These are phyloP conservation scores for Chalciporus sp. DNA, from an alignment of 1,284 basidiomycete genomes.

Conservation along the genomic window DNA sequence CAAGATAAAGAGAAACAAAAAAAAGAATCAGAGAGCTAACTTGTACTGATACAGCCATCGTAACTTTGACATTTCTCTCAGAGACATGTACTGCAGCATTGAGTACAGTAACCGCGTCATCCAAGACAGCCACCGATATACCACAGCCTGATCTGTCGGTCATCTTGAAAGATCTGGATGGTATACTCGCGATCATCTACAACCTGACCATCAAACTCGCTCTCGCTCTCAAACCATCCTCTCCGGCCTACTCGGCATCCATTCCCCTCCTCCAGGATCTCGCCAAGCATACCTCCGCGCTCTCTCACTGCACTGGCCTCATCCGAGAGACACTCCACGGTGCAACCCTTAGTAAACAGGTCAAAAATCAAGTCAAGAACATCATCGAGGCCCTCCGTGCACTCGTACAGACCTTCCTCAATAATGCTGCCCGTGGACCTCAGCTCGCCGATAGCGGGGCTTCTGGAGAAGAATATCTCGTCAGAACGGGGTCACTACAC, in stretches of 20 bases:
- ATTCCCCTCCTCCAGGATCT: slow-evolving; percentile 61
- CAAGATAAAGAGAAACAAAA: not conserved
- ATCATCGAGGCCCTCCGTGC: slow-evolving; percentile 50
- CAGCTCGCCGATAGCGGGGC: slow-evolving; percentile 16
- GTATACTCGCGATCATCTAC: slow-evolving; percentile 65
- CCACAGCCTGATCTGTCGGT: slow-evolving; percentile 36
- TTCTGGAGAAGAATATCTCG: slow-evolving; percentile 53
- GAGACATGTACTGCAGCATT: slow-evolving; percentile 52
- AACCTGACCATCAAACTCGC: slow-evolving; percentile 64
- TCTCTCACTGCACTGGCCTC: slow-evolving; percentile 60
- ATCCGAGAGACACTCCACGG: slow-evolving; percentile 54
- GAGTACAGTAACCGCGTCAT: slow-evolving; percentile 26
- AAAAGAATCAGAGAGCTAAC: not conserved
- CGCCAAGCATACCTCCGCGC: slow-evolving; percentile 50
- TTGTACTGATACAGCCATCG: slow-evolving; percentile 27
- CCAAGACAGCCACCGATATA: slow-evolving; percentile 9
- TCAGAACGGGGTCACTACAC: slow-evolving; percentile 66
- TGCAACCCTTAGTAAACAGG: slow-evolving; percentile 53
- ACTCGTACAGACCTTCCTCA: slow-evolving; percentile 44
- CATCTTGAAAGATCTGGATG: slow-evolving; percentile 58
- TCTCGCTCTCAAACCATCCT: slow-evolving; percentile 63
- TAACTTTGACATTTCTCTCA: slow-evolving; percentile 36
- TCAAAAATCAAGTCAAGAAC: slow-evolving; percentile 42
- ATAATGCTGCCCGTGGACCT: slow-evolving; percentile 19
- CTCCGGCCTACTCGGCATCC: slow-evolving; percentile 57